These are phyloP conservation scores for Morella rubra DNA, from an alignment of 306 rosid genomes.

Conservation along the genomic window DNA sequence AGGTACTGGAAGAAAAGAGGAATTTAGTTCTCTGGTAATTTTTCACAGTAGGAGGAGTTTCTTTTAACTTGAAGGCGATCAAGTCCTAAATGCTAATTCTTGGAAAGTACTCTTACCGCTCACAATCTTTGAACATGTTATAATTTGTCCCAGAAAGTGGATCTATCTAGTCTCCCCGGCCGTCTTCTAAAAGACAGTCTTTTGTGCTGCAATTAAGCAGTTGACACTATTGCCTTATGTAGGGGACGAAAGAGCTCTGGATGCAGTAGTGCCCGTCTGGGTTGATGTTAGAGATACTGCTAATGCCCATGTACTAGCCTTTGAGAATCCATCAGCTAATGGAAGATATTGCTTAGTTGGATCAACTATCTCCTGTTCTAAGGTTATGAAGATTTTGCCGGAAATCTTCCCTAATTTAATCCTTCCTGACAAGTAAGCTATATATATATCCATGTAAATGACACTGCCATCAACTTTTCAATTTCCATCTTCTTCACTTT, in stretches of 20 bases:
- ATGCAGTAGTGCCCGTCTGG: conserved; percentile 32
- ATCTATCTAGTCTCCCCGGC: background rate
- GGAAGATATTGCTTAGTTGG: conserved; percentile 68
- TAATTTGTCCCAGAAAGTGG: background rate
- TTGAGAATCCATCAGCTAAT: conserved; percentile 72
- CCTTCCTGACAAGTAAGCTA: conserved; percentile 63
- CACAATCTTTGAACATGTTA: background rate
- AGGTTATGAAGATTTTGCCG: conserved; percentile 43
- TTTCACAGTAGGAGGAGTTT: too few relatives aligned
- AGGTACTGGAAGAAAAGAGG: background rate
- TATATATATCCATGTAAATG: background rate
- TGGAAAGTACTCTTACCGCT: too few relatives aligned
- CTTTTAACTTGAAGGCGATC: too few relatives aligned
- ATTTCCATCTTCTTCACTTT: background rate
- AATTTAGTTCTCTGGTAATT: too few relatives aligned
- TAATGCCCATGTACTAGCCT: conserved; percentile 69
- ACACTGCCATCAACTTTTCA: background rate
- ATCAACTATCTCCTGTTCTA: conserved; percentile 53
- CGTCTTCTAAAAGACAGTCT: background rate
- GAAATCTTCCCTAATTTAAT: conserved; percentile 54
- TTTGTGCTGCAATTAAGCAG: background rate
- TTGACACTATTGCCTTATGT: conserved; percentile 22
- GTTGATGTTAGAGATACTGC: conserved; percentile 80
- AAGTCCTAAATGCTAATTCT: too few relatives aligned
- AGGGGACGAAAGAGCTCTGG: conserved; percentile 59